Evolutionary conservation across 2,329 filamentous ascomycete genomes (phyloP), one percentile per base, ranked within the genome.

Genomic region (Cordyceps cicadae): DNA sequence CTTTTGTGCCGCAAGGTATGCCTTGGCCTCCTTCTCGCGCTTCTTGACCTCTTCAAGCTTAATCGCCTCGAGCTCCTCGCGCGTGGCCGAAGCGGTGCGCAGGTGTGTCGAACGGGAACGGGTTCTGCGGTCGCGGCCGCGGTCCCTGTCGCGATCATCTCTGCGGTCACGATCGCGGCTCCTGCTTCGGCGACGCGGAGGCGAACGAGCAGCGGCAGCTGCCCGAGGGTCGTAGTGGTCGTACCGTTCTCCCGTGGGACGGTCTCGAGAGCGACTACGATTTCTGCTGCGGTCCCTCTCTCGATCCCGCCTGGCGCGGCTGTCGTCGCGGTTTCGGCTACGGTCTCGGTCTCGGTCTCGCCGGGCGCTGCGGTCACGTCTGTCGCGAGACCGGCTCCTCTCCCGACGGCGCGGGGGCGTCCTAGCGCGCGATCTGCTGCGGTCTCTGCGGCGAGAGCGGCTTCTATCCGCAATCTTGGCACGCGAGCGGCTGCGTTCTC

Each of bases 1-100:
- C 63, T 82, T 81, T 65, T 85, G 82, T 3, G 82, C 83, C 7
- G 83, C 83, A 43, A 86, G 74, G 65, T 87, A 87, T 5, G 82
- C 83, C 69, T 85, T 86, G 45, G 85, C 85, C 68, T 54, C 67
- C 64, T 62, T 68, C 61, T 71, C 70, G n/a, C 65, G 69, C 65
- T 67, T 68, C n/a, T 62, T 62, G 21, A 64, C 66, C 34, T 71
- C 68, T 56, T 74, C 69, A 46, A 69, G 66, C 32, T 70, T 66
- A 15, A 69, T 69, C 62, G 70, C 73, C 59, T 73, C 73, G 56
- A 73, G 76, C 66, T 74, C 75, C 66, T 71, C 72, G 54, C 78
- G 78, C 21, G 76, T 70, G 17, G 70, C 71, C 0, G 75, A 72
- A 2, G 75, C 71, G 1, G 76, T 74, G 34, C 74, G 71, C 5